Base-by-base conservation (phyloP, 2,329 filamentous ascomycete species). In the Cordyceps tenuipes region DNA sequence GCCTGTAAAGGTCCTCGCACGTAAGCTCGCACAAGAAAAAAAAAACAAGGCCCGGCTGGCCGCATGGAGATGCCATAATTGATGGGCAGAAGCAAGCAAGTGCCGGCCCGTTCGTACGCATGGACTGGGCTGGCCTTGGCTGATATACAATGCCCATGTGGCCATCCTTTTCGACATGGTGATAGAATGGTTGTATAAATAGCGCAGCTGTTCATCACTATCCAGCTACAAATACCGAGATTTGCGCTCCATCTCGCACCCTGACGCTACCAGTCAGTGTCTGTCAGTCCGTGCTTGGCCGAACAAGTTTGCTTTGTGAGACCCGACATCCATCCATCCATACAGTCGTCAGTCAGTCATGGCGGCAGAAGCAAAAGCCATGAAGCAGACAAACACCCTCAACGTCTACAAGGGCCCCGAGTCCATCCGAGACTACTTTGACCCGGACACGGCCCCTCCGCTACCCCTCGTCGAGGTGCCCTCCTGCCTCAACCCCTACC, bases 391-490 rank as follows among this genome's bases (percentile, higher is more conserved):
- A 54, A 73, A 72, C 57, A 65, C 61, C 31, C 69, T 76, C 57
- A 86, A 87, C 66, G 78, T 85, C 12, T 87, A 81, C 68, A 79
- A 73, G 44, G 84, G 84, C 3, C 75, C 79, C 9, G 75, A 84
- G 64, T 80, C 83, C 5, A 66, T 87, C 61, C 76, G 73, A 51
- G 71, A 83, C 21, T 87, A 85, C 68, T 85, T 83, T 64, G 72
- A 86, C 63, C 83, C 84, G 0, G 81, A 86, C 58, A 72, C 69
- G 1, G 75, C 78, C 26, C 83, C 84, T 2, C 82, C 82, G 0
- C 66, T 86, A 9, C 84, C 84, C 1, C 74, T 87, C 1, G 81
- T 87, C 5, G 84, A 87, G 70, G 71, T 87, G 3, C 83, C 83
- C 0, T 73, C 75, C 17, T 71, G 70, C 12, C 72, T 87, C 39